Base-by-base conservation (phyloP, 2,329 filamentous ascomycete genomes). In the Seiridium cupressi region DNA sequence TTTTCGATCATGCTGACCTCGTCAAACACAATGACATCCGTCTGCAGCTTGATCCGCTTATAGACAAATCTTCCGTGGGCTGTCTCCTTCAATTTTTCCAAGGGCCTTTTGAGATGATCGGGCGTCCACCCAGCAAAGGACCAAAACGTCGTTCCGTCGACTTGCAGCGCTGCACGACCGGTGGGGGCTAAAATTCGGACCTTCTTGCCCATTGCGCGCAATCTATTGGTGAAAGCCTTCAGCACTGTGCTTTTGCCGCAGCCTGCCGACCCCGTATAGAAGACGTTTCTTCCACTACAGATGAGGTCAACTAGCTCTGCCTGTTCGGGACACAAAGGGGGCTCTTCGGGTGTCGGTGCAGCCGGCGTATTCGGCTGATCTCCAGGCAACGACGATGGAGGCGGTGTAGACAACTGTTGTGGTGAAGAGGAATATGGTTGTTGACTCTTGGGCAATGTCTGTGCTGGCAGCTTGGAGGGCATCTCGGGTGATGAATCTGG, bases 1-100 rank as follows among this genome's bases (percentile, higher is more conserved):
- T 81, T 84, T 55, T 86, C 83, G 0, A 89, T 77, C 87, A 89
- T 89, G 62, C 81, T 86, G 60, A 90, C 84, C 70, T 89, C 87
- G 64, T 89, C 86, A 13, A 89, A 84, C 32, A 89, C 78, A 1
- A 89, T 74, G 0, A 87, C 81, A 55, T 88, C 76, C 0, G 81
- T 84, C 0, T 69, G 38, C 0, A 26, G 65, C 34, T 13, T 38
- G 1, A 86, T 69, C 0, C 80, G 74, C 1, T 73, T 67, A 31
- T 63, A 69, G 0, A 76, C 67, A 2, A 70, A 67, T 8, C 70
- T 73, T 32, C 72, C 65, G 18, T 68, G 69, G 0, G 76, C 74
- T 1, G 51, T 66, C 0, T 40, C 3, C 40, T 68, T 69, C 31
- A 83, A 60, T 0, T 72, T 61, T 0, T 74, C 55, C 0, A 84